A percentile compares a stretch with the other conserved stretches of the same genome.
Conservation (phyloP, 805 yeast species). For the Cyberlindnera maritima region DNA sequence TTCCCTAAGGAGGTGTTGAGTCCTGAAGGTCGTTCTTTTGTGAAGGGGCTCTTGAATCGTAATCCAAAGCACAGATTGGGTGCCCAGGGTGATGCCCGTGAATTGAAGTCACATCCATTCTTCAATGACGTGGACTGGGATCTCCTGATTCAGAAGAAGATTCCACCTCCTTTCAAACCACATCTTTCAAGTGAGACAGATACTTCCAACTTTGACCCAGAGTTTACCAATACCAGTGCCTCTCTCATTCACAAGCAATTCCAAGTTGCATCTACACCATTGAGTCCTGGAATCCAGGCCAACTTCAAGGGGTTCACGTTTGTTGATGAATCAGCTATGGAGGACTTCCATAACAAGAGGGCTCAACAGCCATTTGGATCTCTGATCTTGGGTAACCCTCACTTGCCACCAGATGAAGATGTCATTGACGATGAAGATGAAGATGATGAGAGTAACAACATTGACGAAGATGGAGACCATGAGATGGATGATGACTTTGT, state of each 20-base stretch:
- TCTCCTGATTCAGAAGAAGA: slow-evolving; percentile 66
- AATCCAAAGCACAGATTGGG: slow-evolving; percentile 96
- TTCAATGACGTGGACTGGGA: slow-evolving; percentile 93
- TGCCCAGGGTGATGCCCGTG: slow-evolving; percentile 87
- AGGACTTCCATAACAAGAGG: slow-evolving; percentile 62
- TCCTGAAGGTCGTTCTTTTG: slow-evolving; percentile 91
- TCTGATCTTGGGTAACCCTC: slow-evolving; percentile 75
- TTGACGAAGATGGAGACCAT: slow-evolving; percentile 46
- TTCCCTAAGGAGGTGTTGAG: slow-evolving; percentile 95
- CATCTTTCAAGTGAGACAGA: slow-evolving; percentile 88
- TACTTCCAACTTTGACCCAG: slow-evolving; percentile 96
- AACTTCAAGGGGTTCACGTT: slow-evolving; percentile 96
- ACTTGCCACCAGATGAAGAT: slow-evolving; percentile 79
- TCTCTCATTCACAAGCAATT: slow-evolving; percentile 70
- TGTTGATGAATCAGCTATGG: slow-evolving; percentile 91
- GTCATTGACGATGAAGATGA: slow-evolving; percentile 75
- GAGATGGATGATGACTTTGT: slow-evolving; percentile 81
- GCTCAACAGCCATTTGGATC: slow-evolving; percentile 53
- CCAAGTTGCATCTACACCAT: slow-evolving; percentile 62
- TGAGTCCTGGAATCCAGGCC: slow-evolving; percentile 93
- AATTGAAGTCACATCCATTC: slow-evolving; percentile 87
- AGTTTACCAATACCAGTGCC: slow-evolving; percentile 89
- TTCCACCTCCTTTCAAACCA: slow-evolving; percentile 97
- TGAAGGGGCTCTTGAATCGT: slow-evolving; percentile 90
- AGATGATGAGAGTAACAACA: slow-evolving; percentile 40